Conservation (phyloP, 495 filamentous ascomycete genomes). For the Neurospora intermedia region DNA sequence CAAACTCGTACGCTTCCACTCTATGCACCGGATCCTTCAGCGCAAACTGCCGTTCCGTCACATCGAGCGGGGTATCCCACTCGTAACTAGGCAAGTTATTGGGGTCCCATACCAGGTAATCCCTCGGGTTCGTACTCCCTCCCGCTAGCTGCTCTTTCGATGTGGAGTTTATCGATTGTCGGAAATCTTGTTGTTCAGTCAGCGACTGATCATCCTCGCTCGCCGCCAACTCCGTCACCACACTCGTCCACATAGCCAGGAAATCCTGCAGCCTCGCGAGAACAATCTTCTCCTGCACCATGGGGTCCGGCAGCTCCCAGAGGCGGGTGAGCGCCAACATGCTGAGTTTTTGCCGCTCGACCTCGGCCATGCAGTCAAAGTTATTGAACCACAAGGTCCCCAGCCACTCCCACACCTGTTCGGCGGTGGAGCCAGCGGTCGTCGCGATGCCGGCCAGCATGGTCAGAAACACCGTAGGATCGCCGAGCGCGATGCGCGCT, state of each 20-base stretch:
- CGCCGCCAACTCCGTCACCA: constrained; percentile 31
- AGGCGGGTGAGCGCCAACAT: constrained; percentile 73
- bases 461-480: constrained; percentile 52
- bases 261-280: constrained; percentile 41
- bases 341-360: constrained; percentile 67
- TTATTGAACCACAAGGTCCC: constrained; percentile 79
- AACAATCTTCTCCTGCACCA: constrained; percentile 30
- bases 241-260: constrained; percentile 42
- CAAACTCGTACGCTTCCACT: constrained; percentile 58
- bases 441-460: constrained; percentile 34
- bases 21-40: constrained; percentile 59
- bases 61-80: constrained; percentile 55
- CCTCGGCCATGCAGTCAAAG: constrained; percentile 70
- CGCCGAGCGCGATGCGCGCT: constrained; percentile 62
- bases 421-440: constrained; percentile 19
- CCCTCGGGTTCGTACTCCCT: constrained; percentile 8
- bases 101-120: constrained; percentile 50
- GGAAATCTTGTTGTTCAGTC: not conserved
- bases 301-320: constrained; percentile 49
- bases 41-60: constrained; percentile 39
- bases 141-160: not conserved
- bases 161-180: not conserved
- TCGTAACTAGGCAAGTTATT: constrained; percentile 54
- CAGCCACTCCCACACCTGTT: constrained; percentile 60
- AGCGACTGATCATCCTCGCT: constrained; percentile 6